These are phyloP conservation scores for Phaffomyces antillensis DNA, from an alignment of 805 yeast genomes.

Conservation along the genomic window DNA sequence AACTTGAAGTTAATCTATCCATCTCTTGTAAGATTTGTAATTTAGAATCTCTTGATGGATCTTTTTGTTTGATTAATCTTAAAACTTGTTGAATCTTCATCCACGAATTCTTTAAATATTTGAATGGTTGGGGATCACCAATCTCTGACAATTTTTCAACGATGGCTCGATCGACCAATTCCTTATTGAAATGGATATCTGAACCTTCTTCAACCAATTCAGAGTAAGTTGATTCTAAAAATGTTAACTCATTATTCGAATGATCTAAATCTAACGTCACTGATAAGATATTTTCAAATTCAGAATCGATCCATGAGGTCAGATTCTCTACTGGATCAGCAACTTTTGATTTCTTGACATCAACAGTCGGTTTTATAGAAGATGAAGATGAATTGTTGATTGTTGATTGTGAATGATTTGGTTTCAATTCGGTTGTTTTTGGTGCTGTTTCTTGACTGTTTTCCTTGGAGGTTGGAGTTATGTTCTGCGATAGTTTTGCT, in stretches of 20 bases:
- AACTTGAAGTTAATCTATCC: conserved; percentile 45
- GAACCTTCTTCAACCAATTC: conserved; percentile 17
- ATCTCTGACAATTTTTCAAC: conserved; percentile 50
- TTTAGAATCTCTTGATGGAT: conserved; percentile 32
- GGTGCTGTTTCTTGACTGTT: neutral
- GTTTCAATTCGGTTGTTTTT: neutral
- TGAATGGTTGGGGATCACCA: conserved; percentile 42
- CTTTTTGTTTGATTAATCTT: conserved; percentile 36
- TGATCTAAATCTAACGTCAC: conserved; percentile 18
- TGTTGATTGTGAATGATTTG: neutral
- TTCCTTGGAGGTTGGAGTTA: neutral
- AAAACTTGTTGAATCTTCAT: conserved; percentile 31
- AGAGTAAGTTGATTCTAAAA: conserved; percentile 18
- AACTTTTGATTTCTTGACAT: conserved; percentile 1
- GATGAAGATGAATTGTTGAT: neutral
- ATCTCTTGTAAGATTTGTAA: conserved; percentile 38
- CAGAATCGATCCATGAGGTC: conserved; percentile 7
- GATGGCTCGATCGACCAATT: conserved; percentile 40
- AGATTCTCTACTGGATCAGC: conserved; percentile 1
- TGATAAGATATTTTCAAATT: conserved; percentile 12
- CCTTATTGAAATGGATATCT: conserved; percentile 14
- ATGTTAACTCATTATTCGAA: conserved; percentile 5
- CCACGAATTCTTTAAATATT: conserved; percentile 43
- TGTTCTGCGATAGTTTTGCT: conserved; percentile 12
- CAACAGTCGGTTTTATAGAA: neutral